phyloP scores from a whole-genome alignment of 2,329 filamentous ascomycete species.

The Escovopsis sp. region DNA sequence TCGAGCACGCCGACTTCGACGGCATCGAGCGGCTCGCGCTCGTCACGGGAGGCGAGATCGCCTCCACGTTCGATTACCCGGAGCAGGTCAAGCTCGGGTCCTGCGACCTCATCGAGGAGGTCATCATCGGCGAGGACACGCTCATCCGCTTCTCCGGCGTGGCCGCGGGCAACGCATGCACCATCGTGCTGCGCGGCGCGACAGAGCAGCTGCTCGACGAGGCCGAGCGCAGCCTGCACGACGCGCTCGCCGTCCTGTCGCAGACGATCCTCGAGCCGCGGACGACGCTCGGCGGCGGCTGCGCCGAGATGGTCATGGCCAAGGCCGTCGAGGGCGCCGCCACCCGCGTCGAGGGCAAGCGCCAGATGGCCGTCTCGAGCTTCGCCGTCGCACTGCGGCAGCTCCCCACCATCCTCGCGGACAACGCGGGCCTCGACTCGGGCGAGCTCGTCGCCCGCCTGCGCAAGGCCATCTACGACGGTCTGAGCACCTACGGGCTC shows the following conservation, averaged over 20 bases:
- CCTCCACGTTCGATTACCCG: conserved; percentile 94
- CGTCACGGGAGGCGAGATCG: conserved; percentile 93
- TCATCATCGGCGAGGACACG: conserved; percentile 96
- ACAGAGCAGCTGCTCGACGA: conserved; percentile 96
- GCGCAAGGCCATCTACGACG: conserved; percentile 87
- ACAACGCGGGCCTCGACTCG: conserved; percentile 93
- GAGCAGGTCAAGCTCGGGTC: conserved; percentile 92
- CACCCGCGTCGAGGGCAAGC: conserved; percentile 91
- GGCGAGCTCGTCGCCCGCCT: conserved; percentile 85
- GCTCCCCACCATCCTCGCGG: conserved; percentile 87
- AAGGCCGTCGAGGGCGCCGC: conserved; percentile 91
- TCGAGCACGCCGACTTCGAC: conserved; percentile 98
- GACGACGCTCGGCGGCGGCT: conserved; percentile 88
- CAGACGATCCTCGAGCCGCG: conserved; percentile 92
- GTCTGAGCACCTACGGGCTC: conserved; percentile 80
- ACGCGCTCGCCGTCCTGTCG: conserved; percentile 87
- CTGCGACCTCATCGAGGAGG: conserved; percentile 91
- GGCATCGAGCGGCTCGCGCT: conserved; percentile 89
- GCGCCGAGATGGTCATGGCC: conserved; percentile 97
- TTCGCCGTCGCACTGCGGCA: conserved; percentile 85
- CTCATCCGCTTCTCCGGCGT: conserved; percentile 96
- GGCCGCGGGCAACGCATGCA: conserved; percentile 85
- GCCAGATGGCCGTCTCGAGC: conserved; percentile 79
- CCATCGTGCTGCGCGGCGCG: conserved; percentile 86
- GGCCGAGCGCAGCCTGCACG: conserved; percentile 88